Evolutionary conservation across 106 monocot genomes (phyloP).

Genomic region (Dioscorea zingiberensis): DNA sequence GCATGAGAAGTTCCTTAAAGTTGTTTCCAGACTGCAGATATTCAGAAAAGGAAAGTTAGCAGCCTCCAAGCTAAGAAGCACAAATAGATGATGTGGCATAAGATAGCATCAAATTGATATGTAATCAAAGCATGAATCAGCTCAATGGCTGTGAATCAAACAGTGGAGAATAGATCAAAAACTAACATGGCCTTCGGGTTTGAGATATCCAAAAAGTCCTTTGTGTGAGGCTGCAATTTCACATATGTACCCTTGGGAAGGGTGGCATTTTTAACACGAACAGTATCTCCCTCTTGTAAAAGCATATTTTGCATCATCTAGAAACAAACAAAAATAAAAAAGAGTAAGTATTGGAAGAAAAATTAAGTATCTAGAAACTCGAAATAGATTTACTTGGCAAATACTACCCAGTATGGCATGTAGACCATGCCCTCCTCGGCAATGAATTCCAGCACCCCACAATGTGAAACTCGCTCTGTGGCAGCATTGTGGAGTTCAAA

Average conservation of each 20-base stretch:
- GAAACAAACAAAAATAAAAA: constrained; percentile 4
- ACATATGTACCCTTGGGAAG: constrained; percentile 85
- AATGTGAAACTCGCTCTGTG: constrained; percentile 58
- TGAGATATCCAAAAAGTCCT: constrained; percentile 80
- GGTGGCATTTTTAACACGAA: constrained; percentile 68
- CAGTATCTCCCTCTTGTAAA: constrained; percentile 77
- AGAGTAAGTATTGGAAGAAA: background rate
- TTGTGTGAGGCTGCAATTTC: constrained; percentile 85
- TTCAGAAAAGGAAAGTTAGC: background rate
- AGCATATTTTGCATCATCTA: constrained; percentile 95
- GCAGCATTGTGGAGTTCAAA: constrained; percentile 67
- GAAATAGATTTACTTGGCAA: background rate
- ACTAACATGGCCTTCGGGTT: constrained; percentile 85
- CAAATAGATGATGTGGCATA: too few relatives aligned
- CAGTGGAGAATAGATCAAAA: background rate
- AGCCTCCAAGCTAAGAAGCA: too few relatives aligned
- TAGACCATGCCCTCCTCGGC: constrained; percentile 92
- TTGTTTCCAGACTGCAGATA: constrained; percentile 68
- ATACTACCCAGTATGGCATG: constrained; percentile 90
- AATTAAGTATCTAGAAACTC: background rate
- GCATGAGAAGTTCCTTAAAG: constrained; percentile 88
- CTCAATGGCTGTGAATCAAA: background rate
- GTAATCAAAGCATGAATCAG: background rate
- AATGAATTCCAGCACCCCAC: constrained; percentile 91
- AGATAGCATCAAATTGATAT: background rate